Evolutionary conservation across 2,329 filamentous ascomycete species (phyloP).

Genomic region (Hymenoscyphus fraxineus): DNA sequence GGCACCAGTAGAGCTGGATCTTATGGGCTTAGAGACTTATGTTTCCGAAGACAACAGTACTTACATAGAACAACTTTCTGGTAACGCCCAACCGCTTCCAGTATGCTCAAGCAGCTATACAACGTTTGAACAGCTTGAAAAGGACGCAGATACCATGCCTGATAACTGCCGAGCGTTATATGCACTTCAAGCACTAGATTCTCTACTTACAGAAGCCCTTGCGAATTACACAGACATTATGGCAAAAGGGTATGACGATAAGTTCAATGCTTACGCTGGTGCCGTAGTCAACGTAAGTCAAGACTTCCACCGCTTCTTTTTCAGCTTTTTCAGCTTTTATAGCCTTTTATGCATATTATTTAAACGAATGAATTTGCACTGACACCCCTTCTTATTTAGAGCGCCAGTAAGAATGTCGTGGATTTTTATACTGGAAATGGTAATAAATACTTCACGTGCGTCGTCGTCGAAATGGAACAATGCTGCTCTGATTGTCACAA

Average conservation of each 20-base stretch:
- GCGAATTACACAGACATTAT: background rate
- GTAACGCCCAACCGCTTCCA: background rate
- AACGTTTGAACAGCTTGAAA: conserved; percentile 5
- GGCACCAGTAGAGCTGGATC: no score
- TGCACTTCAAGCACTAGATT: background rate
- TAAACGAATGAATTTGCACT: background rate
- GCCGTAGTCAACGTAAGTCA: background rate
- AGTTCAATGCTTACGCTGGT: background rate
- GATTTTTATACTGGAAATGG: conserved; percentile 6
- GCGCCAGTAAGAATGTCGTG: background rate
- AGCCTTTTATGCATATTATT: no score
- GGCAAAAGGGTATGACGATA: background rate
- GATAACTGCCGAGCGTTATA: background rate
- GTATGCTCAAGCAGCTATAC: background rate
- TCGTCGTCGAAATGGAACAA: background rate
- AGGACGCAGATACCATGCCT: conserved; percentile 5
- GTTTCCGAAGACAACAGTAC: background rate
- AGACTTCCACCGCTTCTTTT: background rate
- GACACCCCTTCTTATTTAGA: background rate
- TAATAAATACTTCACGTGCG: background rate
- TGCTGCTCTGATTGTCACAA: background rate
- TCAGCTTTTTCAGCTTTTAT: background rate
- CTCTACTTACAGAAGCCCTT: background rate
- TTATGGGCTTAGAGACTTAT: background rate
- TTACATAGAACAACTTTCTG: background rate